Evolutionary conservation across 305 asterid genomes (phyloP).

Genomic region (Solanum hybrid): DNA sequence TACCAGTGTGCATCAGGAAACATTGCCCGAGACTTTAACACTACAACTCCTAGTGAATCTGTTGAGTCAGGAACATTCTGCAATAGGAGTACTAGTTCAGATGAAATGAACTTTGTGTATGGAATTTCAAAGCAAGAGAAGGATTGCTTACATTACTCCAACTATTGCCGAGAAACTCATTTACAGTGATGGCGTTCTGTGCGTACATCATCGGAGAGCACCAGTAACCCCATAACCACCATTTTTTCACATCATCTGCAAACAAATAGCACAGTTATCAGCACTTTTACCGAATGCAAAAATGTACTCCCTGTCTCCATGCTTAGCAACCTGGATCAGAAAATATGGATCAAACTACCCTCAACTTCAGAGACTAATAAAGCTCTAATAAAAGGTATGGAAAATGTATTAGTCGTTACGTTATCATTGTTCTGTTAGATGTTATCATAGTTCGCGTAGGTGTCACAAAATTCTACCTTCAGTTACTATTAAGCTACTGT

Average conservation of each 20-base stretch:
- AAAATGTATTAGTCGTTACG: background rate
- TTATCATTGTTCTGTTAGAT: background rate
- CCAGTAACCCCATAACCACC: constrained; percentile 93
- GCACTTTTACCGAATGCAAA: background rate
- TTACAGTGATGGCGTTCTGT: constrained; percentile 51
- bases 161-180: constrained; percentile 84
- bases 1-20: constrained; percentile 75
- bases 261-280: background rate
- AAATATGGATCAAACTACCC: background rate
- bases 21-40: constrained; percentile 54
- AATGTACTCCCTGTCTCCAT: background rate
- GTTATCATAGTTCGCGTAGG: background rate
- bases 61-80: constrained; percentile 59
- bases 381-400: background rate
- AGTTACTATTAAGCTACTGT: background rate
- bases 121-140: background rate
- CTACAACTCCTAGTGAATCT: constrained; percentile 51
- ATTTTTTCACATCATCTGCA: constrained; percentile 46
- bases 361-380: background rate
- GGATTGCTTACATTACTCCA: constrained; percentile 68
- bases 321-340: background rate
- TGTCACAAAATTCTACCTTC: background rate
- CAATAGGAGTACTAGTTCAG: background rate
- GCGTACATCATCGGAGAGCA: constrained; percentile 65
- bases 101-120: background rate